Percentiles rank a stretch among this genome's conserved stretches.
Evolutionary conservation across 2,329 filamentous ascomycete species (phyloP).

Genomic region (Aspergillus pseudonomiae): DNA sequence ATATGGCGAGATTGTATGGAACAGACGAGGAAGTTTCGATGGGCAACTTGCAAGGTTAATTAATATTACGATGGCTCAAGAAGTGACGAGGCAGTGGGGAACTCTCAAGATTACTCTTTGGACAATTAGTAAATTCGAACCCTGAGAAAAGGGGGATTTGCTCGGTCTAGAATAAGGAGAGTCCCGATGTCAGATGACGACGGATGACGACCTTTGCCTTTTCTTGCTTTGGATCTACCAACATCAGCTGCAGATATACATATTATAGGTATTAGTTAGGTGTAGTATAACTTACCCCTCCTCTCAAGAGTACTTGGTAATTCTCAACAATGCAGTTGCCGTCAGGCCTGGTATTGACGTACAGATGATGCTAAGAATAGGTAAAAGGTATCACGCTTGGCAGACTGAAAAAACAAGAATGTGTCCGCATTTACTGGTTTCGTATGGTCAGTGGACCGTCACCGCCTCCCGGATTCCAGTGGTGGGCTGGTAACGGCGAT

Average conservation of each 20-base stretch:
- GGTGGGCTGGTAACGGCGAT: background rate
- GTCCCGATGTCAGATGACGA: background rate
- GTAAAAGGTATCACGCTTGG: background rate
- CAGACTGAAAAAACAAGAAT: background rate
- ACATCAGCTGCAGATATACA: background rate
- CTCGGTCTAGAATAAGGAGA: background rate
- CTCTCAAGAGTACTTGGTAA: background rate
- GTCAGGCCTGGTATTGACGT: slow-evolving; percentile 2
- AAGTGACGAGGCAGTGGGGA: slow-evolving; percentile 4
- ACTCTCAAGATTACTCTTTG: background rate
- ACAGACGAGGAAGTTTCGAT: background rate
- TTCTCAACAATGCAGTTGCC: background rate
- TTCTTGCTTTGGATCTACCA: background rate
- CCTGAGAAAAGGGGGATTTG: slow-evolving; percentile 4
- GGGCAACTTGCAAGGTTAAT: background rate
- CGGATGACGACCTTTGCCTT: background rate
- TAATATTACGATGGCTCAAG: slow-evolving; percentile 3
- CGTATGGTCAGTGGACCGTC: background rate
- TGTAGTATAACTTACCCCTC: background rate
- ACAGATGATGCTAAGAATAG: slow-evolving; percentile 5
- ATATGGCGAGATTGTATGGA: background rate
- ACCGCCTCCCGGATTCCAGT: background rate
- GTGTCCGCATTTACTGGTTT: background rate
- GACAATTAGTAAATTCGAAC: background rate
- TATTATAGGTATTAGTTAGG: background rate